Percentiles rank a stretch among this genome's conserved stretches.
phyloP scores from a whole-genome alignment of 805 yeast species.

The Sporopachydermia lactativora region DNA sequence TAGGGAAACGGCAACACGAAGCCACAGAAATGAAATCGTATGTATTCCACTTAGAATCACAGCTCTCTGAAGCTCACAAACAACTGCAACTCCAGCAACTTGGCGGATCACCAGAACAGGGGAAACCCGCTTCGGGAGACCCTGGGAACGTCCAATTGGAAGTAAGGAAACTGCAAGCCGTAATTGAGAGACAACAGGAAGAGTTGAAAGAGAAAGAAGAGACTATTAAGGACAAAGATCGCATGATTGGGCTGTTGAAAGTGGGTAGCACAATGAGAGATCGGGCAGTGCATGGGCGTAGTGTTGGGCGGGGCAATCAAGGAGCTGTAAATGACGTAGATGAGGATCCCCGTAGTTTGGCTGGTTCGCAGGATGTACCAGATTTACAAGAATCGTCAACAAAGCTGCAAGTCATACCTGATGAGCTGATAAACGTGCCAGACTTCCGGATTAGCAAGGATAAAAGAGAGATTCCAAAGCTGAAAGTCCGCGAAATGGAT shows the following conservation, averaged over 20 bases:
- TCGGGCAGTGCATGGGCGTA: conserved; percentile 2
- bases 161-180: conserved; percentile 15
- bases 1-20: conserved; percentile 33
- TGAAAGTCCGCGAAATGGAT: neutral
- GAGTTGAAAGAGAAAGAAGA: conserved; percentile 54
- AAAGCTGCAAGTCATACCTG: neutral
- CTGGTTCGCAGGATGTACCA: too few species aligned
- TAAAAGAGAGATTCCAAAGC: neutral
- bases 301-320: too few species aligned
- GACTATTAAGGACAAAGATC: conserved; percentile 56
- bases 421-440: neutral
- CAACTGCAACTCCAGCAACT: conserved; percentile 3
- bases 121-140: conserved; percentile 12
- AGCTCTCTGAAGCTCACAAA: conserved; percentile 22
- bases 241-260: conserved; percentile 60
- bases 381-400: too few species aligned
- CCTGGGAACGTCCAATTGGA: neutral
- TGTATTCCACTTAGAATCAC: conserved; percentile 43
- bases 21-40: conserved; percentile 47
- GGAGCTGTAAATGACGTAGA: too few species aligned
- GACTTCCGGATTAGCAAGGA: neutral
- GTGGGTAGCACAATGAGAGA: conserved; percentile 49
- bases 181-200: conserved; percentile 47
- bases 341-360: too few species aligned
- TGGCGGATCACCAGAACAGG: conserved; percentile 2